Evolutionary conservation across 2,329 filamentous ascomycete genomes (phyloP).

Genomic region (Aspergillus ustus): DNA sequence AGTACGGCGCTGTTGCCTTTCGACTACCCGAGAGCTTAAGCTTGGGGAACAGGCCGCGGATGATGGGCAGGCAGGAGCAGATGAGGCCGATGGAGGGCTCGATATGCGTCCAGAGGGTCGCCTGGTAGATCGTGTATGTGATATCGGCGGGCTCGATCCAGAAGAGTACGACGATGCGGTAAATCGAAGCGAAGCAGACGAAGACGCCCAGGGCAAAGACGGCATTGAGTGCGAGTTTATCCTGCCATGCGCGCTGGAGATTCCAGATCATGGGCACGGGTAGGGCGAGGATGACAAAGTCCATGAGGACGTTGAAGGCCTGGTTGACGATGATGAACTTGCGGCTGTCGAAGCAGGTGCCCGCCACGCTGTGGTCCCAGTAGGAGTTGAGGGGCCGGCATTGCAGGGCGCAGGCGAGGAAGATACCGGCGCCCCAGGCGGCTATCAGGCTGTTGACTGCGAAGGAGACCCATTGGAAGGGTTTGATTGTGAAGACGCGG

Average conservation of each 20-base stretch:
- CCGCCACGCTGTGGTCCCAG: slow-evolving; percentile 34
- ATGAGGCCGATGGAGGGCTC: slow-evolving; percentile 42
- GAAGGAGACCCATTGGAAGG: slow-evolving; percentile 33
- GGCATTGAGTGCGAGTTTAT: slow-evolving; percentile 40
- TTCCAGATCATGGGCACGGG: slow-evolving; percentile 42
- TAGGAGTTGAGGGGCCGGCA: slow-evolving; percentile 36
- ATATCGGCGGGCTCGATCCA: slow-evolving; percentile 34
- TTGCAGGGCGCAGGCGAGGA: slow-evolving; percentile 39
- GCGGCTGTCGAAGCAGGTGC: slow-evolving; percentile 33
- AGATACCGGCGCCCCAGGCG: slow-evolving; percentile 35
- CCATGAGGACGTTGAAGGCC: slow-evolving; percentile 39
- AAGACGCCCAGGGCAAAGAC: slow-evolving; percentile 39
- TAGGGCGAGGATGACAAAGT: slow-evolving; percentile 37
- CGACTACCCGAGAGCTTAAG: slow-evolving; percentile 30
- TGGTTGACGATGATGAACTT: slow-evolving; percentile 41
- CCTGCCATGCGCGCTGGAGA: slow-evolving; percentile 39
- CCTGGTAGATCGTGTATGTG: slow-evolving; percentile 41
- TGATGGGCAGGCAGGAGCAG: slow-evolving; percentile 40
- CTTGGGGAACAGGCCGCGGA: slow-evolving; percentile 39
- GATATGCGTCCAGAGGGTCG: slow-evolving; percentile 41
- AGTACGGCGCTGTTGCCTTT: slow-evolving; percentile 30
- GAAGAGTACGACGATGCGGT: slow-evolving; percentile 42
- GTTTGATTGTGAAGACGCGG: slow-evolving; percentile 36
- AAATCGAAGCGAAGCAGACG: slow-evolving; percentile 43
- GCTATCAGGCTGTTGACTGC: slow-evolving; percentile 34